Percentiles rank a stretch among this genome's conserved stretches.
Evolutionary conservation across 768 basidiomycete species (phyloP).

Genomic region (Hemileccinum impolitum): DNA sequence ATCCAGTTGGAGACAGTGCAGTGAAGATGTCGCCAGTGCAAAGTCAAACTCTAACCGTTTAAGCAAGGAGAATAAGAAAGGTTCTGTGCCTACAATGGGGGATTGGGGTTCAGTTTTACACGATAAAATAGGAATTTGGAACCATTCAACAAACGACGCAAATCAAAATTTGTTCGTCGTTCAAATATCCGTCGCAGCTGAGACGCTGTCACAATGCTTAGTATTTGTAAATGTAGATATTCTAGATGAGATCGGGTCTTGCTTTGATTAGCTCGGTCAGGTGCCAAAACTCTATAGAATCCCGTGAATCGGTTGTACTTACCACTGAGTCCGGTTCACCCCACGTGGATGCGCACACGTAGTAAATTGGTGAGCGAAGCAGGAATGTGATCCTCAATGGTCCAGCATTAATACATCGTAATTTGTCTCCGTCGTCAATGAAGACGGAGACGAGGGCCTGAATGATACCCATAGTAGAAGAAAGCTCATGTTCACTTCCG

Average conservation of each 20-base stretch:
- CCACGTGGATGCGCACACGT: constrained; percentile 88
- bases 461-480: constrained; percentile 85
- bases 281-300: not conserved
- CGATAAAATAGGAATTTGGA: not conserved
- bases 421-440: constrained; percentile 85
- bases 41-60: constrained; percentile 72
- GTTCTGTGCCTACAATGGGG: constrained; percentile 65
- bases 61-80: constrained; percentile 73
- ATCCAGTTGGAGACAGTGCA: constrained; percentile 79
- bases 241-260: constrained; percentile 94
- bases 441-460: constrained; percentile 97
- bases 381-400: constrained; percentile 82
- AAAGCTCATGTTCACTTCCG: constrained; percentile 56
- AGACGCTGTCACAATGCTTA: constrained; percentile 83
- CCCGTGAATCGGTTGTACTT: constrained; percentile 31
- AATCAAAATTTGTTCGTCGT: constrained; percentile 86
- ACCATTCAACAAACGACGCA: constrained; percentile 73
- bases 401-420: constrained; percentile 82
- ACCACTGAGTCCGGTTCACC: constrained; percentile 96
- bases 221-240: constrained; percentile 89
- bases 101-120: not conserved
- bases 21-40: constrained; percentile 74
- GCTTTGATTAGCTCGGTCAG: constrained; percentile 47
- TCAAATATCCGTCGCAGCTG: constrained; percentile 88
- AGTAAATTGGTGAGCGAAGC: constrained; percentile 84